Base-by-base conservation (phyloP, 2,329 filamentous ascomycete genomes). In the Zasmidium citrigriseum region DNA sequence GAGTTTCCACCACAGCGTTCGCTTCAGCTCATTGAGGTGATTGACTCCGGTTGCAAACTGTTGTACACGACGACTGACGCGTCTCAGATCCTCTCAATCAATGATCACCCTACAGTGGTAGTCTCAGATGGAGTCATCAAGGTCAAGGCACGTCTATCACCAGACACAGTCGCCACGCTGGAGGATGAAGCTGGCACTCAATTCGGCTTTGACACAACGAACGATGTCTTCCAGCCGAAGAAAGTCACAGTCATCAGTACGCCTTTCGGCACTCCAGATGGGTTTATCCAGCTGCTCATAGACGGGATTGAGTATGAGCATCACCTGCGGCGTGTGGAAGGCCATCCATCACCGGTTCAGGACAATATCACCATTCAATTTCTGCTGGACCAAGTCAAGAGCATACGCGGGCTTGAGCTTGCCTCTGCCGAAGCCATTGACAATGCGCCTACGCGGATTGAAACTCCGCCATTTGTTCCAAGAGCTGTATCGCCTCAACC, bases 171-270 rank as follows among this genome's bases (percentile, higher is more conserved):
- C 3, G 52, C 55, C 2, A 47, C 46, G 4, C 57, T 70, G n/a
- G 64, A 70, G 52, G 60, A 57, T 11, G 69, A 67, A 21, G 59
- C 61, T 10, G 67, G 59, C 2, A 64, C 63, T 25, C 38, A 60
- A 10, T 50, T 70, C 18, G 57, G 38, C 24, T 29, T 29, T 5
- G 64, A 68, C 20, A 64, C 62, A 21, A 67, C 56, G 10, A 66
- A 66, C 20, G 70, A 72, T 55, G 56, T 72, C 10, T 54, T 72
- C 23, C 54, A 60, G 14, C 47, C 68, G 46, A 55, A 49, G 16
- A 46, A 48, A 14, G 57, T 67, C 51, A 69, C 62, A 1, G 56
- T 72, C 9, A 55, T 70, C 41, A 70, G 68, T 57, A 70, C 68
- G 1, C 59, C 66, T 1, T 65, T 64, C 24, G 70, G 68, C 20